Evolutionary conservation across 2,329 filamentous ascomycete genomes (phyloP).

Genomic region (Grosmannia clavigera): DNA sequence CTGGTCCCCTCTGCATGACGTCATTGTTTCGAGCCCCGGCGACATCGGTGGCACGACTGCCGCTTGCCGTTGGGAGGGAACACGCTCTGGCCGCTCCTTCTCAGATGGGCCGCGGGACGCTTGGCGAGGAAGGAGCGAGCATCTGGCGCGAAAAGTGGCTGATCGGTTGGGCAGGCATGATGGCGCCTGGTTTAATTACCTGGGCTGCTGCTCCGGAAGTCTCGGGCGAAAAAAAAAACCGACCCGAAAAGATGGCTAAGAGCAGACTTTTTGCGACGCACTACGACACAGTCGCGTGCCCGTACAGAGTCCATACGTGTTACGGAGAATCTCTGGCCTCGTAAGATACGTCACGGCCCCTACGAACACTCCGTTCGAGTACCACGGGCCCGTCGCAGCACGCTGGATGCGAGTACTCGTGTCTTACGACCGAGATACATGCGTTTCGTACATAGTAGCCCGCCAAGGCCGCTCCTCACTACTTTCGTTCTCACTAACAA

Average conservation of each 20-base stretch:
- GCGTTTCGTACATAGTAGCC: no score
- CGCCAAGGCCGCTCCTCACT: no score
- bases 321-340: no score
- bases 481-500: no score
- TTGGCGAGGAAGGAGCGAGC: neutral
- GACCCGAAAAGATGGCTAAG: no score
- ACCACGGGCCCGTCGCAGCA: no score
- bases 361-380: no score
- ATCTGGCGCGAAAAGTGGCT: neutral
- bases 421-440: no score
- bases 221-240: neutral
- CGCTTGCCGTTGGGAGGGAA: neutral
- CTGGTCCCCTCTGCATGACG: neutral
- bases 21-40: neutral
- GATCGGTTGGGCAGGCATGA: neutral
- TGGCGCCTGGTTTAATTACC: neutral
- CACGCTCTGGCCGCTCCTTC: neutral
- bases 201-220: neutral
- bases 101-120: neutral
- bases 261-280: neutral
- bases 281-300: neutral
- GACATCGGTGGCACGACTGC: neutral
- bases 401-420: no score
- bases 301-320: no score
- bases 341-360: no score